Evolutionary conservation across 352 stramenopile genomes (phyloP).

Genomic region (Pythium volutum): DNA sequence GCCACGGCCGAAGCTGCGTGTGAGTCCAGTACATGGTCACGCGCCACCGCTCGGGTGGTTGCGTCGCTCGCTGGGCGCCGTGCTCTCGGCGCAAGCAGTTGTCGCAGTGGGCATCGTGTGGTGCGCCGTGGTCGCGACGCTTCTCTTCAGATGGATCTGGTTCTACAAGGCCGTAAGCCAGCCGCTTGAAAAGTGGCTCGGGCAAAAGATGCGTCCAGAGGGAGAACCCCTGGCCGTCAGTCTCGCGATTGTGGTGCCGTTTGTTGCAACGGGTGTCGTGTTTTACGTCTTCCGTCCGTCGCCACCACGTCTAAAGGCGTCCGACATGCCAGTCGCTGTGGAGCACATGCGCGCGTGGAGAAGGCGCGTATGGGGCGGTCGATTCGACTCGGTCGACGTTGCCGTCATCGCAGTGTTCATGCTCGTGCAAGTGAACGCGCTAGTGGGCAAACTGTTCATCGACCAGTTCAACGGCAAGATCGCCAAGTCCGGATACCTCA

Average conservation of each 20-base stretch:
- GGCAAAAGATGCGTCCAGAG: conserved; percentile 11
- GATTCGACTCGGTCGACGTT: conserved; percentile 51
- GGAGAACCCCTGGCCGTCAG: conserved; percentile 15
- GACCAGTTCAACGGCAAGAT: conserved; percentile 66
- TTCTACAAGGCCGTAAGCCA: conserved; percentile 18
- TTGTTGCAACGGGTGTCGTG: conserved; percentile 18
- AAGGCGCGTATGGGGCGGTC: conserved; percentile 1
- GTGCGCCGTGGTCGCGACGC: conserved; percentile 11
- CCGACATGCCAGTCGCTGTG: conserved; percentile 4
- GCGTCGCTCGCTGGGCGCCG: not conserved
- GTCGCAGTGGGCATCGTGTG: conserved; percentile 17
- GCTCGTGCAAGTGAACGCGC: conserved; percentile 56
- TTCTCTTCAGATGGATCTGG: conserved; percentile 26
- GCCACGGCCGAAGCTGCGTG: not conserved
- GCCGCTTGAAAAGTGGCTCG: conserved; percentile 23
- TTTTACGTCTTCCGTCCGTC: conserved; percentile 16
- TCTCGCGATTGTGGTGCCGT: conserved; percentile 14
- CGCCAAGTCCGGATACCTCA: conserved; percentile 47
- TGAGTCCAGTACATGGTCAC: not conserved
- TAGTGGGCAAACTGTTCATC: conserved; percentile 62
- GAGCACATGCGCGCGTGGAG: conserved; percentile 13
- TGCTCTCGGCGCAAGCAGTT: conserved; percentile 6
- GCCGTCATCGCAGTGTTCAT: conserved; percentile 38
- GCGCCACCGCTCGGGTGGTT: not conserved
- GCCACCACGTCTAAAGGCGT: conserved; percentile 6